Evolutionary conservation across 257 asterid species (phyloP), one percentile per base, ranked within the genome.

Genomic region (Solanum gracilifrons): DNA sequence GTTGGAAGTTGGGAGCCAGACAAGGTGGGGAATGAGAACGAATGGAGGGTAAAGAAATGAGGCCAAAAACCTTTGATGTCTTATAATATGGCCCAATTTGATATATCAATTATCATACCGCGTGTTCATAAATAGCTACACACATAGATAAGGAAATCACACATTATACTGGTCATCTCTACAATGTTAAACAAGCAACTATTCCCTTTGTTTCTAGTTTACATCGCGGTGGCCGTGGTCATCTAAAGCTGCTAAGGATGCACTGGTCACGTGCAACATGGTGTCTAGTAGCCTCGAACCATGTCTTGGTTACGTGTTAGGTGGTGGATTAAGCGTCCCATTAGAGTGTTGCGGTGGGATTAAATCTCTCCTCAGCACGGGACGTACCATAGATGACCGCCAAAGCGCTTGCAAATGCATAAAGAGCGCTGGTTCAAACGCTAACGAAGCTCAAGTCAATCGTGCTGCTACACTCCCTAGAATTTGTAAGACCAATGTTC

Each of bases 381-480:
- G 82, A 2, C 15, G 31, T 25, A 62, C 90, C 3, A 62, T 9
- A 25, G 6, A 25, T 6, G 88, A 88, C 74, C 90, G 60, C 23
- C 79, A 68, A 21, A 69, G 62, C 21, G 85, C 51, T 69, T 88
- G 90, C 4, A 25, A 37, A 8, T 88, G 90, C 72, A 2, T 88
- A 39, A 86, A 79, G 55, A 41, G 11, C 5, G 48, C 58, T 9
- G 77, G 11, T 5, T 27, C 68, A 9, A 69, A 58, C 5, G 79
- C 85, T 64, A 48, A 21, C 0, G 16, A 35, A 7, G 55, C 15
- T 0, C 48, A 86, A 84, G 18, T 86, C 3, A 32, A 25, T 1
- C 87, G 85, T 23, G 90, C 90, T 25, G 37, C 68, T 27, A 6
- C 43, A 13, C 73, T 88, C 64, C 90, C 90, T n/a, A 31, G 68